Base-by-base conservation (phyloP, 306 rosid species). In the Hippophae rhamnoides region DNA sequence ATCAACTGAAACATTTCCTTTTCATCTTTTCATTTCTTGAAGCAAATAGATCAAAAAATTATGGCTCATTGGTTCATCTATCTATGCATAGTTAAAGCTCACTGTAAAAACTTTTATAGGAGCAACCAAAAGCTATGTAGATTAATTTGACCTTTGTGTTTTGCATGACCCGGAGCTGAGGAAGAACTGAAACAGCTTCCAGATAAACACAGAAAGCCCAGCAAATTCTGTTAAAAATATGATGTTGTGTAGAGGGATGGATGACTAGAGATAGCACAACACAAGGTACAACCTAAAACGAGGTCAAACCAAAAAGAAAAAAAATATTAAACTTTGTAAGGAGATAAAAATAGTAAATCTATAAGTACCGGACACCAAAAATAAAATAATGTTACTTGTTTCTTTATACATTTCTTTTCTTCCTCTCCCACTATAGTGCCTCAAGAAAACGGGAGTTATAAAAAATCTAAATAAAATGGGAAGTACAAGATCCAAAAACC, bases 201-300 rank as follows among this genome's bases (percentile, higher is more conserved):
- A 87, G 90, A 75, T 84, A 87, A 70, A 87, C 95, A 75, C 57
- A 86, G 64, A 86, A 83, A 25, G 88, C 86, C 95, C 95, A 83
- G 51, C 71, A 64, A 72, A 83, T 77, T 76, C 87, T 73, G 73
- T 81, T 86, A 11, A 83, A 3, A 8, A 60, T 12, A 56, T 74
- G 70, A 79, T 86, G 90, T 41, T 49, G 70, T 12, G 95, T 86
- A 3, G 87, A 44, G 41, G 95, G 95, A 72, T 86, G 95, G 61
- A 86, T 38, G 9, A 71, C n/a, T 6, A 83, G 58, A 23, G 95
- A 74, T 14, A 86, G 55, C 51, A 72, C 45, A 58, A 63, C 84
- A 61, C 95, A 86, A 14, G 95, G 95, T 63, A 72, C 43, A 70
- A 66, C 80, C 90, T 86, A 72, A 62, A 78, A 63, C 27, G 58